These are phyloP conservation scores for Berkeleyomyces rouxiae DNA, from an alignment of 2,329 filamentous ascomycete species.

Conservation along the genomic window DNA sequence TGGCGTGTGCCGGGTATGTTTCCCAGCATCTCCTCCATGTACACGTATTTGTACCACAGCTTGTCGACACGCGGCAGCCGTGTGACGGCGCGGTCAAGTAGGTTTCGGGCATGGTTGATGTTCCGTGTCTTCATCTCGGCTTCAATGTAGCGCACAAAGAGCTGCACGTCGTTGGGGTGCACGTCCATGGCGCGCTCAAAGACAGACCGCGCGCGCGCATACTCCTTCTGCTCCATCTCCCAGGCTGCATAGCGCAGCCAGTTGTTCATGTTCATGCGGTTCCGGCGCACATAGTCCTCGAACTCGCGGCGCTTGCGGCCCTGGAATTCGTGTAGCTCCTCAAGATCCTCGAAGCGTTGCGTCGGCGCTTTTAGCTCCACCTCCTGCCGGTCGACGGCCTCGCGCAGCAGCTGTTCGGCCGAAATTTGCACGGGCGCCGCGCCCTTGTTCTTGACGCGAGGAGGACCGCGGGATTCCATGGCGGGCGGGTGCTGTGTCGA, in stretches of 20 bases:
- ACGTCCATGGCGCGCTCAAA: conserved; percentile 93
- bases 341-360: conserved; percentile 86
- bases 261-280: conserved; percentile 92
- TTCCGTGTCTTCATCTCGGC: conserved; percentile 85
- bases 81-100: conserved; percentile 87
- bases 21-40: conserved; percentile 94
- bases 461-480: conserved; percentile 88
- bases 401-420: conserved; percentile 89
- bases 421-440: conserved; percentile 82
- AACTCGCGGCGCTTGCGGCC: conserved; percentile 92
- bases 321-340: conserved; percentile 96
- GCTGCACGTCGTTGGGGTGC: conserved; percentile 65
- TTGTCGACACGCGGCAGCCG: conserved; percentile 85
- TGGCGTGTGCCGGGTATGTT: conserved; percentile 85
- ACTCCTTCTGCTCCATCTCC: conserved; percentile 98
- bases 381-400: conserved; percentile 94
- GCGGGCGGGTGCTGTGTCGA: conserved; percentile 18
- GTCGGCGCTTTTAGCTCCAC: conserved; percentile 74
- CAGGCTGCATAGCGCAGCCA: conserved; percentile 97
- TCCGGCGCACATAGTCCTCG: conserved; percentile 92
- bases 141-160: conserved; percentile 92
- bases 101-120: conserved; percentile 90
- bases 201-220: conserved; percentile 72
- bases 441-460: conserved; percentile 97
- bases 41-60: conserved; percentile 98